These are phyloP conservation scores for Coemansia sp. DNA, from an alignment of 192 early-diverging fungal genomes.

Conservation along the genomic window DNA sequence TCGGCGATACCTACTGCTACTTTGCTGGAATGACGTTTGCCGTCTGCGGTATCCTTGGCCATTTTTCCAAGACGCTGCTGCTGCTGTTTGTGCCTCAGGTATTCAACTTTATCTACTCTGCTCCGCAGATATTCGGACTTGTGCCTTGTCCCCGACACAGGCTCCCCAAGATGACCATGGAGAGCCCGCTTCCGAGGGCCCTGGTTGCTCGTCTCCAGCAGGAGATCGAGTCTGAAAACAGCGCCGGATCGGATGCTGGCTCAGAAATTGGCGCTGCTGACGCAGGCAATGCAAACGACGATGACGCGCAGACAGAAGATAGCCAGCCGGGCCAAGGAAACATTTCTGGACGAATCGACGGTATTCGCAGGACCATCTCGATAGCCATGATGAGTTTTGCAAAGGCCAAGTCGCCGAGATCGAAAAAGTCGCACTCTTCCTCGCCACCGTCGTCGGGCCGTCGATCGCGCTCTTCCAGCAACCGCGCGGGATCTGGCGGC, in stretches of 20 bases:
- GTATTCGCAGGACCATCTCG: conserved; percentile 29
- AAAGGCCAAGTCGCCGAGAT: conserved; percentile 23
- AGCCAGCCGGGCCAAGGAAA: background rate
- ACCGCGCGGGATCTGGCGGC: background rate
- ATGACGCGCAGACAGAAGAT: background rate
- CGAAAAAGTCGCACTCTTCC: background rate
- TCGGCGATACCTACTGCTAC: conserved; percentile 95
- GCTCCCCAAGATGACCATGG: conserved; percentile 62
- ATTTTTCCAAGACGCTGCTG: conserved; percentile 90
- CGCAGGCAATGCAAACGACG: background rate
- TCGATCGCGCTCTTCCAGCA: conserved; percentile 14
- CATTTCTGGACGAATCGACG: background rate
- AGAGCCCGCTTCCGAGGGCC: conserved; percentile 18
- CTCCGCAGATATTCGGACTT: conserved; percentile 91
- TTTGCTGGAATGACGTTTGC: conserved; percentile 99
- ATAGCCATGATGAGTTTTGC: conserved; percentile 48
- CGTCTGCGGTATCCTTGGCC: conserved; percentile 90
- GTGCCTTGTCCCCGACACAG: conserved; percentile 95
- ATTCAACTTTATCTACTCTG: conserved; percentile 95
- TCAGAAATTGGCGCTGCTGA: background rate
- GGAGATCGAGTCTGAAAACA: conserved; percentile 10
- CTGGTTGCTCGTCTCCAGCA: conserved; percentile 19
- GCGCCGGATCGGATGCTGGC: conserved; percentile 16
- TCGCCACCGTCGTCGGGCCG: background rate
- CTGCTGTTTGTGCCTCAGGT: conserved; percentile 95